phyloP scores from a whole-genome alignment of 768 basidiomycete species.

The Boletus insuetus region DNA sequence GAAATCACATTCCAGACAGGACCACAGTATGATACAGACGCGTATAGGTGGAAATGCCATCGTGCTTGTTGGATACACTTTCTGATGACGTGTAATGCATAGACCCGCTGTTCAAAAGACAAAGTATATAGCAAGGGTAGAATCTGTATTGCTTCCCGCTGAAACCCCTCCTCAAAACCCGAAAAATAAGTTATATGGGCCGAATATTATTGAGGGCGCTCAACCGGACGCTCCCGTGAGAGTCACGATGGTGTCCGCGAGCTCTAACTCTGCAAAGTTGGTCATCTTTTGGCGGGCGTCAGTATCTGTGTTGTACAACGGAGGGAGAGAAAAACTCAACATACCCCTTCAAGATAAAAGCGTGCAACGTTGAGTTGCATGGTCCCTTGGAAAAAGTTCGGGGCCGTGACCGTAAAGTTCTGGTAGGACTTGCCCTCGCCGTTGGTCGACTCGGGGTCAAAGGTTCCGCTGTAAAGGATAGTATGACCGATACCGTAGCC shows the following conservation, averaged over 20 bases:
- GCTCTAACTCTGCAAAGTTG: not conserved
- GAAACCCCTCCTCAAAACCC: not conserved
- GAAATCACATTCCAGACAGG: too few relatives aligned
- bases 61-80: too few relatives aligned
- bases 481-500: not conserved
- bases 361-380: not conserved
- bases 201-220: not conserved
- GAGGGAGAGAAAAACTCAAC: not conserved
- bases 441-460: not conserved
- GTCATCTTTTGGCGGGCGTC: not conserved
- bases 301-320: not conserved
- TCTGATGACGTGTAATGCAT: not conserved
- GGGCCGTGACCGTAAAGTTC: conserved; percentile 1
- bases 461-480: conserved; percentile 1
- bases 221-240: not conserved
- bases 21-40: too few relatives aligned
- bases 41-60: too few relatives aligned
- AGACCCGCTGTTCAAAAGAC: not conserved
- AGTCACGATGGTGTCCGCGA: not conserved
- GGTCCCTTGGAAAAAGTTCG: not conserved
- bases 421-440: not conserved
- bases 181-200: not conserved
- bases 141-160: not conserved
- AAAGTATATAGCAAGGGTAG: not conserved
- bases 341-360: conserved; percentile 3